Evolutionary conservation across 2,329 filamentous ascomycete species (phyloP).

Genomic region (Teratosphaeria viscida): DNA sequence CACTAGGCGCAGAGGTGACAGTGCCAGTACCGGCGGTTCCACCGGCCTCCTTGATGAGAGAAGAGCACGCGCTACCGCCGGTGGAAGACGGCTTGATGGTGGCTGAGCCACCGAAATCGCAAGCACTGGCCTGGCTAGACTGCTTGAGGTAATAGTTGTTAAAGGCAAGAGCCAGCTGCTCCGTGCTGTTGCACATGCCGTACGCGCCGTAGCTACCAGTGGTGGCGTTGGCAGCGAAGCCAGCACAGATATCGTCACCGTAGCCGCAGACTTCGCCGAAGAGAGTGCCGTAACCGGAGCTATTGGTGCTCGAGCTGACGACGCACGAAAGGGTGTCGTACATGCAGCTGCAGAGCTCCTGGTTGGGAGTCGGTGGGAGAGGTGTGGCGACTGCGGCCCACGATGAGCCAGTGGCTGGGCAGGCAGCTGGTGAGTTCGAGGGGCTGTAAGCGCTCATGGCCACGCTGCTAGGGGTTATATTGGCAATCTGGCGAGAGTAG

Average conservation of each 20-base stretch:
- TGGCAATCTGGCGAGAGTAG: conserved; percentile 59
- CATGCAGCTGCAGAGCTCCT: conserved; percentile 78
- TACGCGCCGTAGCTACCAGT: conserved; percentile 65
- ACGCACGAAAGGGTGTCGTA: conserved; percentile 60
- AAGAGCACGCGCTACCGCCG: conserved; percentile 43
- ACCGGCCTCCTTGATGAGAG: conserved; percentile 53
- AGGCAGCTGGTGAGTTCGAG: conserved; percentile 58
- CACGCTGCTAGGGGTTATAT: conserved; percentile 56
- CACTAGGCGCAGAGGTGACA: conserved; percentile 40
- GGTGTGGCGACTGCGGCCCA: conserved; percentile 59
- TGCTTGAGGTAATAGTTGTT: conserved; percentile 60
- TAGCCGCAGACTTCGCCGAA: conserved; percentile 66
- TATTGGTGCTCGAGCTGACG: conserved; percentile 47
- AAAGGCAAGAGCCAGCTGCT: conserved; percentile 65
- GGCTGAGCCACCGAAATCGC: conserved; percentile 61
- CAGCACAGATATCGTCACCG: conserved; percentile 47
- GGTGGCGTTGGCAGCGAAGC: conserved; percentile 57
- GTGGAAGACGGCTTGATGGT: conserved; percentile 40
- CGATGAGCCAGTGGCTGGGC: conserved; percentile 50
- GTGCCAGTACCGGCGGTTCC: conserved; percentile 44
- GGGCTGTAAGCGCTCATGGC: conserved; percentile 59
- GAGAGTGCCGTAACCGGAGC: conserved; percentile 52
- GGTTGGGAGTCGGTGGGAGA: conserved; percentile 75
- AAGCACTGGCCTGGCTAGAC: conserved; percentile 44
- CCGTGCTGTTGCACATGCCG: conserved; percentile 60